Base-by-base conservation (phyloP, 1,139 yeast genomes). In the Kazachstania sp. region DNA sequence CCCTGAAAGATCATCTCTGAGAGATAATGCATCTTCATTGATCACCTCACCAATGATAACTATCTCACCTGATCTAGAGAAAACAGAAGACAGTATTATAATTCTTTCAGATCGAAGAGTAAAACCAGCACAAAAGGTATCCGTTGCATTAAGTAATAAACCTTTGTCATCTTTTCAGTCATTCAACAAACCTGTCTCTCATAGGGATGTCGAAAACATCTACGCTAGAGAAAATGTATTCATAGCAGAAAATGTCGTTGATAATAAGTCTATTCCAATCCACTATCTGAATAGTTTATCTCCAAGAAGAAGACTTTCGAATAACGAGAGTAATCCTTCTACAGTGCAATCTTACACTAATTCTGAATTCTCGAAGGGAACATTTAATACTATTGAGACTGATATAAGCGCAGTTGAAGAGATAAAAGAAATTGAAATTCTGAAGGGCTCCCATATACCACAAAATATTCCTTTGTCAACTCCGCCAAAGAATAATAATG, bases 111-210 rank as follows among this genome's bases (percentile, higher is more conserved):
- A 50, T 29, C 43, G 44, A 40, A 47, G 23, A 2, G 15, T 47
- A 18, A 15, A 15, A 9, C 28, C 31, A 7, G 34, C 15, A 34
- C 19, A 37, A 32, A 19, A 38, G 5, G 9, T 11, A 13, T 8
- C 34, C 4, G 16, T 12, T 12, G 5, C 16, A 9, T 15, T 16
- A 5, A 19, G 12, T 9, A 28, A 37, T 11, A 53, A 48, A 41
- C 65, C 61, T 16, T 43, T 61, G 20, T 55, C 64, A 1, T 55
- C 60, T 8, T 52, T 57, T 32, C 54, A 59, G 18, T 61, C 64
- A 13, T 60, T 61, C 44, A 44, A 40, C 11, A 48, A 42, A 4
- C 55, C 57, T 13, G 35, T 53, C 8, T 16, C 37, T 13, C 16
- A 26, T 9, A 34, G 28, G 8, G 29, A 23, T 34, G 12, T 34